Conservation (phyloP, 352 stramenopile species). For the Pythium aquatile region DNA sequence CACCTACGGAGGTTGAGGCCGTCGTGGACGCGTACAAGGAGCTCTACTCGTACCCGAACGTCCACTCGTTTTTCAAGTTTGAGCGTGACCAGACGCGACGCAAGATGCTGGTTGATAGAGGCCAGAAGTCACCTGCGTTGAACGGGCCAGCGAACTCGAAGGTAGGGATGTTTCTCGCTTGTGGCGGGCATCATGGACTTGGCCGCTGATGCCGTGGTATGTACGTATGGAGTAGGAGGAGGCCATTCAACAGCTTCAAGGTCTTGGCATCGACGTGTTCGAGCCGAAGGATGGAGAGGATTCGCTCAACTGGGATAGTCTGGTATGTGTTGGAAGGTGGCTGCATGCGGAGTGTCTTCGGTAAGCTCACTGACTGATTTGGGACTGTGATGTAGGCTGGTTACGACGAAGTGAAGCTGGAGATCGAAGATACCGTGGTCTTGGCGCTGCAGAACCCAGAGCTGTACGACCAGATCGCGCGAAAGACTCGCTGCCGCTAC, state of each 20-base stretch:
- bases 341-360: not conserved
- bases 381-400: conserved; percentile 50
- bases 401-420: conserved; percentile 88
- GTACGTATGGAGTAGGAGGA: conserved; percentile 43
- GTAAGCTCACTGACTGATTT: not conserved
- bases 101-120: conserved; percentile 43
- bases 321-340: conserved; percentile 39
- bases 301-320: conserved; percentile 76
- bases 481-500: conserved; percentile 86
- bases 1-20: conserved; percentile 62
- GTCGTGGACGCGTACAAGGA: conserved; percentile 85
- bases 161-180: conserved; percentile 21
- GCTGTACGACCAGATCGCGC: conserved; percentile 88
- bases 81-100: conserved; percentile 61
- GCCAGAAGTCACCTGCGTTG: conserved; percentile 13
- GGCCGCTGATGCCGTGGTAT: not conserved
- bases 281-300: conserved; percentile 57
- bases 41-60: conserved; percentile 76
- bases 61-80: conserved; percentile 71
- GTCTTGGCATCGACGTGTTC: conserved; percentile 80
- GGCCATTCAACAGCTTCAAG: conserved; percentile 77
- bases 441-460: conserved; percentile 91
- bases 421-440: conserved; percentile 92
- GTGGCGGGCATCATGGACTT: too few relatives aligned
- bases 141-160: conserved; percentile 38